Conservation (phyloP, 371 early-diverging fungal genomes). For the Aphelidium insulamus region DNA sequence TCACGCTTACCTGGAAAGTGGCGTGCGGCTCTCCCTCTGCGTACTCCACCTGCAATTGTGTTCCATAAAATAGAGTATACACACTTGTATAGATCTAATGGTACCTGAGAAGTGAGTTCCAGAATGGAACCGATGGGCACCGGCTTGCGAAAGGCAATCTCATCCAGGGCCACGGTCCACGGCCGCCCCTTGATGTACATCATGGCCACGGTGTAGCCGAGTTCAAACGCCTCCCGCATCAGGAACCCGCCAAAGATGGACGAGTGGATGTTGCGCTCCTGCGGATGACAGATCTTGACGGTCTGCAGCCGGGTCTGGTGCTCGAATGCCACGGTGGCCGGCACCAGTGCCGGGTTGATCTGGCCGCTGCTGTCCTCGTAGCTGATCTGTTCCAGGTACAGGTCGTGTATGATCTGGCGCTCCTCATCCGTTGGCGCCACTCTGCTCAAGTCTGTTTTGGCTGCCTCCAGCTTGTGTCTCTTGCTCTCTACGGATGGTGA, state of each 20-base stretch:
- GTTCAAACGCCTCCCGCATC: slow-evolving; percentile 53
- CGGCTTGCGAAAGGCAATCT: slow-evolving; percentile 61
- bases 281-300: slow-evolving; percentile 14
- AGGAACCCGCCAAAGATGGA: slow-evolving; percentile 76
- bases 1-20: slow-evolving; percentile 46
- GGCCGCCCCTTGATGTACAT: slow-evolving; percentile 30
- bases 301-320: slow-evolving; percentile 48
- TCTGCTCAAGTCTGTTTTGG: slow-evolving; percentile 30
- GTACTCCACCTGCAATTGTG: no score
- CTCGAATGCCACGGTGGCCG: slow-evolving; percentile 46
- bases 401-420: slow-evolving; percentile 48
- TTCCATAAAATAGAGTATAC: no score
- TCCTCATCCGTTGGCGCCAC: slow-evolving; percentile 66
- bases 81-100: no score
- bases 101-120: slow-evolving; percentile 41
- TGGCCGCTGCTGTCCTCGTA: slow-evolving; percentile 4
- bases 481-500: slow-evolving; percentile 19
- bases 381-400: slow-evolving; percentile 34
- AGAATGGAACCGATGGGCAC: slow-evolving; percentile 77
- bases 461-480: slow-evolving; percentile 29
- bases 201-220: slow-evolving; percentile 49
- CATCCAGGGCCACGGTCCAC: slow-evolving; percentile 46
- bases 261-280: slow-evolving; percentile 72
- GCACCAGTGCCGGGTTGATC: slow-evolving; percentile 9
- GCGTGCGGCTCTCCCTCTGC: slow-evolving; percentile 19